Percentiles rank a stretch among this genome's conserved stretches.
phyloP scores from a whole-genome alignment of 805 yeast species.

The Yamadazyma paraphyllophila region DNA sequence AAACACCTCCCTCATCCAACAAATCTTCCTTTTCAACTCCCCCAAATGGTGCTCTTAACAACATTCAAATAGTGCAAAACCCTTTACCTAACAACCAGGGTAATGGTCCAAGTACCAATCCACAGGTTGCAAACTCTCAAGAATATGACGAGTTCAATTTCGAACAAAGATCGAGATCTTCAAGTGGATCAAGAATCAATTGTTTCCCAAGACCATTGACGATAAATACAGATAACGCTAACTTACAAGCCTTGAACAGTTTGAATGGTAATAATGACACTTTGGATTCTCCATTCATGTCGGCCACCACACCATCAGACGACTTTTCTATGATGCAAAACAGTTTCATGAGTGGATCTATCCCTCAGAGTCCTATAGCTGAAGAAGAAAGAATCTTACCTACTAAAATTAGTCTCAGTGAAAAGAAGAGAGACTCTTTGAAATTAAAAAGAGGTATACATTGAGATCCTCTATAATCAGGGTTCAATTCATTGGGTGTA shows the following conservation, averaged over 20 bases:
- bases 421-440: conserved; percentile 45
- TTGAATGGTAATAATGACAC: conserved; percentile 21
- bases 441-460: conserved; percentile 46
- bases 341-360: conserved; percentile 7
- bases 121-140: conserved; percentile 3
- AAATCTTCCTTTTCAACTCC: conserved; percentile 29
- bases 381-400: conserved; percentile 24
- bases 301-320: conserved; percentile 36
- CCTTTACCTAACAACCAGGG: conserved; percentile 4
- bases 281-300: conserved; percentile 43
- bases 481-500: conserved; percentile 2
- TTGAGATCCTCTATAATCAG: conserved; percentile 13
- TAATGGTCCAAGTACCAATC: not conserved
- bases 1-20: conserved; percentile 37
- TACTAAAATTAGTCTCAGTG: conserved; percentile 36
- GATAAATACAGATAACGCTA: conserved; percentile 37
- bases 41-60: conserved; percentile 6
- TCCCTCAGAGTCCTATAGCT: conserved; percentile 13
- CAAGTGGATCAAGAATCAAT: conserved; percentile 20
- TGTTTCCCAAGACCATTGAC: conserved; percentile 34
- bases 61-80: conserved; percentile 10
- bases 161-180: conserved; percentile 19
- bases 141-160: conserved; percentile 36
- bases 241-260: conserved; percentile 23
- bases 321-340: conserved; percentile 31